Percentiles rank a stretch among this genome's conserved stretches.
phyloP scores from a whole-genome alignment of 116 monocot genomes.

The Trichopus zeylanicus region DNA sequence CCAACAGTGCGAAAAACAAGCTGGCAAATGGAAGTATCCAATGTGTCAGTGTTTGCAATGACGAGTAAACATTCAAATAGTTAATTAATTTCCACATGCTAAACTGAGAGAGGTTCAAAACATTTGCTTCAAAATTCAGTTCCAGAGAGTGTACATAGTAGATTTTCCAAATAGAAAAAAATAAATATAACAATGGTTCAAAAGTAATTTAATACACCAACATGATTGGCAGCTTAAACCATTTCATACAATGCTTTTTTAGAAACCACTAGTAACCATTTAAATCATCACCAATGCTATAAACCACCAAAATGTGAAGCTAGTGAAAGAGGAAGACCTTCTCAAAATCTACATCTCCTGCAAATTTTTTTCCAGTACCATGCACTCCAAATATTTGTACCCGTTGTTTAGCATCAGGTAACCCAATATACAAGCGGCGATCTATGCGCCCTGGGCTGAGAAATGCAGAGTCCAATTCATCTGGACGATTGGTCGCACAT shows the following conservation, averaged over 20 bases:
- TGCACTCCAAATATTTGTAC: slow-evolving; percentile 73
- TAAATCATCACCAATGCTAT: neutral
- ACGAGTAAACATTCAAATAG: neutral
- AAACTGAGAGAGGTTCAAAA: too few relatives aligned
- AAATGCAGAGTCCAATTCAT: slow-evolving; percentile 80
- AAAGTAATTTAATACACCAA: too few relatives aligned
- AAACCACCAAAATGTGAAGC: neutral
- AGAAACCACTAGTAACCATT: neutral
- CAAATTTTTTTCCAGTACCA: slow-evolving; percentile 59
- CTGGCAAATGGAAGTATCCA: slow-evolving; percentile 13
- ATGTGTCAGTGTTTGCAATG: neutral
- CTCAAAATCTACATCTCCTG: slow-evolving; percentile 64
- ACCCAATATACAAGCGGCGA: slow-evolving; percentile 65
- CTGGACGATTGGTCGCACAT: slow-evolving; percentile 86
- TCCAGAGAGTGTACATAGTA: too few relatives aligned
- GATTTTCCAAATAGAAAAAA: too few relatives aligned
- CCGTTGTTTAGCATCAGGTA: slow-evolving; percentile 75
- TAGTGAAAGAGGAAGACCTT: slow-evolving; percentile 26
- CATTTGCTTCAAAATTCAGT: too few relatives aligned
- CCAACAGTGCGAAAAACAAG: slow-evolving; percentile 87
- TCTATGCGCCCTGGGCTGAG: slow-evolving; percentile 71
- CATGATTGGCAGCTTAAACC: too few relatives aligned
- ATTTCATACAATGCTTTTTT: too few relatives aligned
- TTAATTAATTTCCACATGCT: too few relatives aligned
- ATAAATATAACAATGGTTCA: too few relatives aligned